Evolutionary conservation across 2,329 filamentous ascomycete genomes (phyloP).

Genomic region (Apiospora marii): DNA sequence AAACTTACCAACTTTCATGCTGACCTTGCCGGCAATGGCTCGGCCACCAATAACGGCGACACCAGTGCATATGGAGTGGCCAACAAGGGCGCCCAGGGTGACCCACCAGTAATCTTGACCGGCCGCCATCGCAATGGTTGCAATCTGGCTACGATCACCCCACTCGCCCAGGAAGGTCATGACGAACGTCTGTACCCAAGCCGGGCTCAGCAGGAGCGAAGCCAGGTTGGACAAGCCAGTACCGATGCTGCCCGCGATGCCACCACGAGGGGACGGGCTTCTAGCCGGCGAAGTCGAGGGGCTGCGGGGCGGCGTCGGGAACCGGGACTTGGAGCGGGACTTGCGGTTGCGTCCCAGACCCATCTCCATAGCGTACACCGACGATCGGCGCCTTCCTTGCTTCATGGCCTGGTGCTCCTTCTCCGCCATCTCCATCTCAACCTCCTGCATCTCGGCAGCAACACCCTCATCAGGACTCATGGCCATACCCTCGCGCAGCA

Average conservation of each 20-base stretch:
- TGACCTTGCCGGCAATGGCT: conserved; percentile 92
- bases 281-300: conserved; percentile 78
- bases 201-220: conserved; percentile 87
- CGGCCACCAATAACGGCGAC: conserved; percentile 91
- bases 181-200: conserved; percentile 98
- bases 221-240: conserved; percentile 81
- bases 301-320: conserved; percentile 82
- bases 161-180: conserved; percentile 99
- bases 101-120: conserved; percentile 99
- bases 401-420: conserved; percentile 82
- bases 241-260: conserved; percentile 43
- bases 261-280: conserved; percentile 58
- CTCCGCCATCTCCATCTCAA: conserved; percentile 91
- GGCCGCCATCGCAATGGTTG: conserved; percentile 98
- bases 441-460: conserved; percentile 96
- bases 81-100: conserved; percentile 83
- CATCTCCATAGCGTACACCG: conserved; percentile 80
- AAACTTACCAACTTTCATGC: conserved; percentile 90
- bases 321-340: conserved; percentile 75
- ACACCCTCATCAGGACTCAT: conserved; percentile 94
- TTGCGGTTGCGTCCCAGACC: conserved; percentile 73
- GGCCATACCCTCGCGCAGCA: conserved; percentile 84
- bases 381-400: conserved; percentile 69
- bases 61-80: conserved; percentile 89
- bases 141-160: conserved; percentile 97